Percentiles rank a stretch among this genome's conserved stretches.
Conservation (phyloP, 2,329 filamentous ascomycete species). For the Epichloe coenophiala region DNA sequence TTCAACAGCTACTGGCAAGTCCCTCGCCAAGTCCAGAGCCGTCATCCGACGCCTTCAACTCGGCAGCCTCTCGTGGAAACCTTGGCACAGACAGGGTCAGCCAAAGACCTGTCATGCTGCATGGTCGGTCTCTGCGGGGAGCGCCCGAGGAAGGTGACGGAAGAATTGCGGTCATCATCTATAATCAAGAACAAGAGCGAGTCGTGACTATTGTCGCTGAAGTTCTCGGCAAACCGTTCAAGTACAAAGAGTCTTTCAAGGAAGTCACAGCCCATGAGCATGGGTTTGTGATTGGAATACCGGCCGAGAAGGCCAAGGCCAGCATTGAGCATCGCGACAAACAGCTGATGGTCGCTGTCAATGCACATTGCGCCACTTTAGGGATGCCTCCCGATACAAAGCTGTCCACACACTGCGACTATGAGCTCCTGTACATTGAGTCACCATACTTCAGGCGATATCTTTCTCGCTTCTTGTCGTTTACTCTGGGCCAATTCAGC, state of each 20-base stretch:
- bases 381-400: conserved; percentile 54
- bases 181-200: conserved; percentile 55
- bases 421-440: conserved; percentile 74
- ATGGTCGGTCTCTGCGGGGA: conserved; percentile 29
- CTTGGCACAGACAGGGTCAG: conserved; percentile 23
- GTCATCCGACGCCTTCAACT: conserved; percentile 12
- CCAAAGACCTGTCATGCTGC: conserved; percentile 20
- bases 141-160: conserved; percentile 39
- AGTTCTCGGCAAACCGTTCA: conserved; percentile 61
- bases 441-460: conserved; percentile 61
- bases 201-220: conserved; percentile 67
- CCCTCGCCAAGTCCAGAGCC: conserved; percentile 17
- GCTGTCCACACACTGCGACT: conserved; percentile 60
- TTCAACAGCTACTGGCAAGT: conserved; percentile 23
- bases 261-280: conserved; percentile 40
- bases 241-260: conserved; percentile 41
- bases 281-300: conserved; percentile 55
- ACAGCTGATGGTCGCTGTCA: conserved; percentile 52
- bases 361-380: conserved; percentile 61
- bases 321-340: conserved; percentile 46
- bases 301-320: conserved; percentile 39
- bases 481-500: conserved; percentile 66
- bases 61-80: conserved; percentile 9
- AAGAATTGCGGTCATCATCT: conserved; percentile 52
- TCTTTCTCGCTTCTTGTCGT: conserved; percentile 64